These are phyloP conservation scores for Raddia distichophylla DNA, from an alignment of 176 grass and related monocot genomes.

Conservation along the genomic window DNA sequence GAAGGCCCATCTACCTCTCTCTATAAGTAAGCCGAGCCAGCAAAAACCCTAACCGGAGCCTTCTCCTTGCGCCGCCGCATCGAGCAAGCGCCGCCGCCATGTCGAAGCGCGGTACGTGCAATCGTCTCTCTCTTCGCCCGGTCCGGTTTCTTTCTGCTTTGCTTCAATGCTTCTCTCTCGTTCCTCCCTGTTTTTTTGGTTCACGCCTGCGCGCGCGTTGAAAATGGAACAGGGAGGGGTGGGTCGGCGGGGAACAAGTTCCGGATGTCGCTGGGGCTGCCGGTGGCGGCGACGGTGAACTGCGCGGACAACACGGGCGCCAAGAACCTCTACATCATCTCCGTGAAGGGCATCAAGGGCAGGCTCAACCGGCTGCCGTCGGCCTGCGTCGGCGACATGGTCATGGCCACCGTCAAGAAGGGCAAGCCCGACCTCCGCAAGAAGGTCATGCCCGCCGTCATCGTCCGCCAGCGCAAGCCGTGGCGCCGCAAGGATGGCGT, in stretches of 20 bases:
- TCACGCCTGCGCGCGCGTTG: neutral
- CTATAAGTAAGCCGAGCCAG: slow-evolving; percentile 4
- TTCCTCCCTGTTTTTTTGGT: neutral
- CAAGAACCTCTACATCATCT: slow-evolving; percentile 65
- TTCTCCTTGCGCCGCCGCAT: slow-evolving; percentile 39
- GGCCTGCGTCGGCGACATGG: slow-evolving; percentile 60
- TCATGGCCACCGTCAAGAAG: slow-evolving; percentile 65
- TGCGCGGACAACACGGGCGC: slow-evolving; percentile 55
- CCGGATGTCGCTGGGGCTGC: slow-evolving; percentile 54
- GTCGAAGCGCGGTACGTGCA: slow-evolving; percentile 47
- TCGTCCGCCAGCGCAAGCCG: slow-evolving; percentile 57
- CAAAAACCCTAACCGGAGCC: slow-evolving; percentile 30
- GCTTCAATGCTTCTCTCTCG: neutral
- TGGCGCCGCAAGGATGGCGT: slow-evolving; percentile 54
- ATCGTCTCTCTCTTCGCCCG: too few species aligned
- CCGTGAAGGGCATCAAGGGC: slow-evolving; percentile 58
- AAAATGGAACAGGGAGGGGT: slow-evolving; percentile 44
- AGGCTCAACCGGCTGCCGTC: slow-evolving; percentile 52
- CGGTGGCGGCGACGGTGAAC: slow-evolving; percentile 57
- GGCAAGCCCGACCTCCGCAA: slow-evolving; percentile 58
- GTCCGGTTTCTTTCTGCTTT: neutral
- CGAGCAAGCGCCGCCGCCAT: slow-evolving; percentile 31
- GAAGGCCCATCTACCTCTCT: neutral
- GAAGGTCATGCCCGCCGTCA: slow-evolving; percentile 62
- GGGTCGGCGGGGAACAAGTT: slow-evolving; percentile 58